Evolutionary conservation across 2,329 filamentous ascomycete species (phyloP), one percentile per base, ranked within the genome.

Genomic region (Parascedosporium putredinis): DNA sequence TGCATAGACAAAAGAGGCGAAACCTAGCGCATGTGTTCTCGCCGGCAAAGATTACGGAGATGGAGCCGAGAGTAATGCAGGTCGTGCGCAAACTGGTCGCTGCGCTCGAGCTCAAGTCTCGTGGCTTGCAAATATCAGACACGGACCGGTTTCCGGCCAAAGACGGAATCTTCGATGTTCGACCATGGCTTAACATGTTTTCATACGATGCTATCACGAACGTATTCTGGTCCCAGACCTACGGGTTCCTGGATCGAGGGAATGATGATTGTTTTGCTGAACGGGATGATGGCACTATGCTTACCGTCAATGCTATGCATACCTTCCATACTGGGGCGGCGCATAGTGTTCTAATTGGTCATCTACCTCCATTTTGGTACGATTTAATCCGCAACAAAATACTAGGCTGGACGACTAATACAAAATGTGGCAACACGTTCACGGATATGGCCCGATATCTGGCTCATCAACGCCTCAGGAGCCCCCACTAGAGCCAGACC

Each of bases 111-210:
- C 10, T 42, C 16, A 51, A 51, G 24, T 46, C 49, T 20, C 18
- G n/a, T 5, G 49, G 49, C 9, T 12, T n/a, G 29, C 43, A 36
- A 3, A 23, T 51, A 22, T 14, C 43, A 18, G 31, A 25, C 25
- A 24, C 18, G 4, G 49, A 51, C 27, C 31, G 10, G 3, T 51
- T 47, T 18, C 43, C 49, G 5, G 43, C 25, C 18, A 27, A 16
- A 12, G 43, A 46, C 9, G 49, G 49, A 20, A 25, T 24, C 7
- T 50, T 50, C 25, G 44, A 51, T 22, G n/a, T 51, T 1, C n/a
- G 49, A 9, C 49, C 49, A 24, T 51, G 49, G 49, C 49, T 51
- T 10, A 51, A 51, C 34, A 51, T 47, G 50, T 51, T 51, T 9
- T 51, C 50, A 8, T 51, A 51, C 50, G 50, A 51, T n/a, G 44